Conservation (phyloP, 2,329 filamentous ascomycete genomes). For the Xylariaceae sp. region DNA sequence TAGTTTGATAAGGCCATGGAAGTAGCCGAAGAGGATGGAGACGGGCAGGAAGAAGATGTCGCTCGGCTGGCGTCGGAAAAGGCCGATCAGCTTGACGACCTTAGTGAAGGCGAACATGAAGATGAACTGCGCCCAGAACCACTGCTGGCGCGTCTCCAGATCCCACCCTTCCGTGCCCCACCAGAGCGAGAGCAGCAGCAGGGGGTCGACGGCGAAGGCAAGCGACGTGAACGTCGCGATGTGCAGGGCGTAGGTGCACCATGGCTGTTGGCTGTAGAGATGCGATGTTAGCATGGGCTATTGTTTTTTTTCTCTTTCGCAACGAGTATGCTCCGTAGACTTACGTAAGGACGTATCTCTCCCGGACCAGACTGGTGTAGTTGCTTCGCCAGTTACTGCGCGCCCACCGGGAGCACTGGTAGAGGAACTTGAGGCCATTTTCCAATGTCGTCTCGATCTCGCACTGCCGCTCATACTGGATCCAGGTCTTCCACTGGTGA, state of each 20-base stretch:
- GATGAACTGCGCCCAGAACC: conserved; percentile 58
- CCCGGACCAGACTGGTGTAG: conserved; percentile 80
- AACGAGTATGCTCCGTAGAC: conserved; percentile 40
- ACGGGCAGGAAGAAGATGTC: conserved; percentile 77
- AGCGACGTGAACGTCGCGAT: conserved; percentile 89
- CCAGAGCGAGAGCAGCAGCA: conserved; percentile 66
- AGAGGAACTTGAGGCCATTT: conserved; percentile 81
- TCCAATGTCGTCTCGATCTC: conserved; percentile 92
- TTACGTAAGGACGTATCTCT: conserved; percentile 83
- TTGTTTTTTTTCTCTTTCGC: not conserved
- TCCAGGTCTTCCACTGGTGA: conserved; percentile 88
- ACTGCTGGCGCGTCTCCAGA: conserved; percentile 44
- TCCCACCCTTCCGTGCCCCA: conserved; percentile 63
- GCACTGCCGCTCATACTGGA: conserved; percentile 88
- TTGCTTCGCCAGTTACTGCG: conserved; percentile 98
- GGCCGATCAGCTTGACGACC: conserved; percentile 81
- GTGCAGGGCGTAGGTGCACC: conserved; percentile 91
- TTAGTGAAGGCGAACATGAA: conserved; percentile 85
- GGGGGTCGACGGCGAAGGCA: conserved; percentile 72
- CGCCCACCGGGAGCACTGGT: conserved; percentile 92
- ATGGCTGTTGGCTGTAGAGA: conserved; percentile 70
- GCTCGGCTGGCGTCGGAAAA: conserved; percentile 78
- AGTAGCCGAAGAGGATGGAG: conserved; percentile 88
- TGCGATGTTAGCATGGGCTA: conserved; percentile 8
- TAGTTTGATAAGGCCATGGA: conserved; percentile 88